Evolutionary conservation across 129 eudicot species (phyloP).

Genomic region (Tagetes patula): DNA sequence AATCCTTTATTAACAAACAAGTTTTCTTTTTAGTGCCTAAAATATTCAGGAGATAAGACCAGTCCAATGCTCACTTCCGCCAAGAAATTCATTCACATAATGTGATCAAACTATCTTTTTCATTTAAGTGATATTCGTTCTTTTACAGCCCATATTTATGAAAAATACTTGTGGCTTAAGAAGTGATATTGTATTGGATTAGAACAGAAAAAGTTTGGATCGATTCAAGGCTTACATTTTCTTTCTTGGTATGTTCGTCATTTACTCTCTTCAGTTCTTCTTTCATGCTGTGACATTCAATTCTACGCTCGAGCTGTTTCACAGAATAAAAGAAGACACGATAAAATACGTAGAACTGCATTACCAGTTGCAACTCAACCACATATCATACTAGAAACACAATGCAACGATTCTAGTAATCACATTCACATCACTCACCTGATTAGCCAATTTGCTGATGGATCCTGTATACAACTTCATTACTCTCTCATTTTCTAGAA

Average conservation of each 20-base stretch:
- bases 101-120: too few species aligned
- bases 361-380: background rate
- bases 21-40: too few species aligned
- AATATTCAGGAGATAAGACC: too few species aligned
- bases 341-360: slow-evolving; percentile 4
- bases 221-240: slow-evolving; percentile 36
- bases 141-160: background rate
- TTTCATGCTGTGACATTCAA: slow-evolving; percentile 43
- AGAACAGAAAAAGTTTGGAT: background rate
- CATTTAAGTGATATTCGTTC: background rate
- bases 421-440: slow-evolving; percentile 32
- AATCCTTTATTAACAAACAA: too few species aligned
- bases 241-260: slow-evolving; percentile 42
- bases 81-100: too few species aligned
- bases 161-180: background rate
- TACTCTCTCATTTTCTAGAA: slow-evolving; percentile 55
- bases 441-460: slow-evolving; percentile 49
- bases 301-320: slow-evolving; percentile 50
- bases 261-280: slow-evolving; percentile 53
- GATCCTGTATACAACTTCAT: slow-evolving; percentile 45
- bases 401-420: background rate
- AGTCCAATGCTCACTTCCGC: too few species aligned
- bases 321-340: slow-evolving; percentile 1
- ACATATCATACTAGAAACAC: slow-evolving; percentile 14
- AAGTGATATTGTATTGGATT: background rate